Conservation (phyloP, 2,329 filamentous ascomycete genomes). For the Talaromyces sp. region DNA sequence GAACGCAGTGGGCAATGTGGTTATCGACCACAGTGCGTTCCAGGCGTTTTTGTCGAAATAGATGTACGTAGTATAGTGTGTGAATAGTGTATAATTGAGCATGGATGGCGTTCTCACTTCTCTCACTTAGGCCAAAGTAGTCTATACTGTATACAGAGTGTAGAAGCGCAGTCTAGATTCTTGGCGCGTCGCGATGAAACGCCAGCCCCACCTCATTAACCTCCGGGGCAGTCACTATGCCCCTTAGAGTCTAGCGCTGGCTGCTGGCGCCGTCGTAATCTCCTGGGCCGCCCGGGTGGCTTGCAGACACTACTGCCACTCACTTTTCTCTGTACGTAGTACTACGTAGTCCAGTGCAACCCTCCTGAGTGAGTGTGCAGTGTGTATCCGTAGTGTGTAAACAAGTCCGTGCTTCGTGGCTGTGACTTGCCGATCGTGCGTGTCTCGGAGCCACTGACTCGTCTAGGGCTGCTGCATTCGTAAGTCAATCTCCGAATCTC, state of each 20-base stretch:
- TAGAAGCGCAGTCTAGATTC: too few relatives aligned
- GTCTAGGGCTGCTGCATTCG: background rate
- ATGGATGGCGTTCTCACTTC: background rate
- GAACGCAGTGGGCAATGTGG: conserved; percentile 70
- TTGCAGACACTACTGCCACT: background rate
- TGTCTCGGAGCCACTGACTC: background rate
- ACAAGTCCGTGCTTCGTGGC: background rate
- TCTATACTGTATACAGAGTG: too few relatives aligned
- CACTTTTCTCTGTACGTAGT: too few relatives aligned
- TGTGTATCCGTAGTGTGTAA: too few relatives aligned
- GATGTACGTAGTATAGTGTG: conserved; percentile 3
- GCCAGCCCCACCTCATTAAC: background rate
- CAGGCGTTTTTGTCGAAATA: conserved; percentile 89
- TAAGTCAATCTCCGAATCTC: background rate
- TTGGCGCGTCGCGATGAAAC: background rate
- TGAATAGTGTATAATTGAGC: background rate
- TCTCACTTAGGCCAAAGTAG: too few relatives aligned
- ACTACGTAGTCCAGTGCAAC: too few relatives aligned
- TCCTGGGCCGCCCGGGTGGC: background rate
- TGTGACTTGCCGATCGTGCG: background rate
- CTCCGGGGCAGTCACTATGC: background rate
- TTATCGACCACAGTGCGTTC: conserved; percentile 95
- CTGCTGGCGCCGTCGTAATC: background rate
- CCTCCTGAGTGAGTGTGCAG: too few relatives aligned
- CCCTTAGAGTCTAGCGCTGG: background rate